Evolutionary conservation across 2,329 filamentous ascomycete genomes (phyloP), one percentile per base, ranked within the genome.

Genomic region (Chalaropsis thielavioides): DNA sequence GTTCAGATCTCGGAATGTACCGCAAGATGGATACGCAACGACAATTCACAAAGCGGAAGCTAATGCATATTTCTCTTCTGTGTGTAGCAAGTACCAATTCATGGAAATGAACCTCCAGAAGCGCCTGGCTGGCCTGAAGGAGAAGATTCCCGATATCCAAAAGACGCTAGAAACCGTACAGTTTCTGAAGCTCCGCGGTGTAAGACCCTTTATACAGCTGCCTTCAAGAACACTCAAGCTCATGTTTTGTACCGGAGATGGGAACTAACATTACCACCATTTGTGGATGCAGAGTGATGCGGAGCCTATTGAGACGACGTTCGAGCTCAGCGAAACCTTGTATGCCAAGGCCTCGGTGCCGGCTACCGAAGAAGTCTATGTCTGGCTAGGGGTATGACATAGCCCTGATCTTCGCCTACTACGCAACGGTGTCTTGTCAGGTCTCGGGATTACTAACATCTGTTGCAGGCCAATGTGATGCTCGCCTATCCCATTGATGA

Each of bases 111-210:
- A 96, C 75, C 89, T 94, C 67, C 88, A 95, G 75, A 83, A 90
- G 68, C 84, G 94, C 60, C 87, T 89, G 63, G 80, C 82, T 3
- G 91, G 92, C 1, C 78, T 99, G 65, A 89, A 87, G 72, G 92
- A 96, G 72, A 99, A 97, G 79, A 91, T 99, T 69, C 94, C 94
- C 0, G 94, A 99, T 74, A 97, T 99, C 69, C 86, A 90, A 72
- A 96, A 96, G 80, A 97, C 94, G 0, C 77, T 97, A 67, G 92
- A 97, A 67, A 94, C 90, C 19, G 92, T 97, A 62, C 82, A 80
- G 66, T 97, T 97, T 72, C 74, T 99, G 68, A 87, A 89, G 77
- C 81, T 85, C 67, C 83, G 88, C 73, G 87, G 87, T 75, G 88
- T 89, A 75, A 31, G 76, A 59, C 31, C 11, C 44, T 24, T 41